Evolutionary conservation across 345 rosid species (phyloP), one percentile per base, ranked within the genome.

Genomic region (Hypericum perforatum): DNA sequence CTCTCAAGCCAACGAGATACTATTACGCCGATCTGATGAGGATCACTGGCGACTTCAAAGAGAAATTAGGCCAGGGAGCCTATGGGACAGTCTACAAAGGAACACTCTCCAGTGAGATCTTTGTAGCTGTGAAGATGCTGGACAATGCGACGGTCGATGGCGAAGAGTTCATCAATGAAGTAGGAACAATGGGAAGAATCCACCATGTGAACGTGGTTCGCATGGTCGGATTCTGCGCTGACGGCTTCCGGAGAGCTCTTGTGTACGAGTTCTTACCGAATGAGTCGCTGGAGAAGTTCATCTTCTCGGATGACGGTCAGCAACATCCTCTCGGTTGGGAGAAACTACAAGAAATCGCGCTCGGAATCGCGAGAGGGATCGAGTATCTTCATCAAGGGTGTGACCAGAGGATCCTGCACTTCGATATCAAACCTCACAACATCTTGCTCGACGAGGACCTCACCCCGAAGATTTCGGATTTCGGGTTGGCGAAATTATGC

Each of bases 21-120:
- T 11, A 43, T 0, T 59, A 59, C 43, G 29, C 51, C 42, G 70
- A 65, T 44, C 9, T 65, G 3, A 49, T 59, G 40, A 65, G 64
- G 60, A 65, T 65, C 11, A 59, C 61, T 11, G 38, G 49, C 54
- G 38, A 59, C 6, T 65, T 65, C 9, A 59, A 53, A 52, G 54
- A 53, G 6, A 41, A 65, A 8, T 16, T 65, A 46, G 70, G 64
- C 5, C 64, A 54, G 10, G 70, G 64, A 48, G 48, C 70, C 9
- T 59, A 59, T 59, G 70, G 70, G 14, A 54, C 60, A 0, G 70
- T 65, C 39, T 65, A 13, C 40, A 65, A 65, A 54, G 70, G 70
- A 14, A 65, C 42, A 45, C 61, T 65, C n/a, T 58, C 64, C 2
- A 43, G 36, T 48, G 70, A 65, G 41, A 48, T 65, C 36, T 52